Conservation (phyloP, 768 basidiomycete species). For the Lentinula detonsa region DNA sequence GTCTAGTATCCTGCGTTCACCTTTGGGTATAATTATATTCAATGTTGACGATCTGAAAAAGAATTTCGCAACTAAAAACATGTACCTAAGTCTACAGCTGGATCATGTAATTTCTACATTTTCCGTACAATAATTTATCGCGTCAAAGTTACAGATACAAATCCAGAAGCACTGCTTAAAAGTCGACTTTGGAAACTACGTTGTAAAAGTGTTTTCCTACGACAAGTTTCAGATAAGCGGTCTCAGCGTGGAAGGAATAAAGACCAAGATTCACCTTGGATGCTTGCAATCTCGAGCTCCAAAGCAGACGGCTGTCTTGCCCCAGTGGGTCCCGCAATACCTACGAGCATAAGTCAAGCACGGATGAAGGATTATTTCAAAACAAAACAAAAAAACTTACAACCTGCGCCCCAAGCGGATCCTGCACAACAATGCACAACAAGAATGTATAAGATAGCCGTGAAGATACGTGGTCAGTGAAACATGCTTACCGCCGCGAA, state of each 20-base stretch:
- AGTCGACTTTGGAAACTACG: neutral
- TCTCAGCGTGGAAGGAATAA: neutral
- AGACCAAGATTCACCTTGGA: neutral
- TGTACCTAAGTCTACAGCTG: no score
- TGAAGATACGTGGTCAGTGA: neutral
- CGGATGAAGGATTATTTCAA: neutral
- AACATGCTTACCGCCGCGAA: constrained; percentile 48
- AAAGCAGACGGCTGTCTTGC: constrained; percentile 53
- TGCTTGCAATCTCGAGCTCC: constrained; percentile 27
- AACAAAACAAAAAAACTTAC: neutral
- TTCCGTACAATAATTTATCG: no score
- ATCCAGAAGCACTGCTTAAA: neutral
- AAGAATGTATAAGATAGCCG: neutral
- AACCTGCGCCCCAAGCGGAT: neutral
- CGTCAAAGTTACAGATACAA: no score
- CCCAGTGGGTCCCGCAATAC: constrained; percentile 48
- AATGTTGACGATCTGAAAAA: no score
- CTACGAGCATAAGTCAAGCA: constrained; percentile 29
- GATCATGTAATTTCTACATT: no score
- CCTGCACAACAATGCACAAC: neutral
- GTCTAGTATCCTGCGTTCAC: no score
- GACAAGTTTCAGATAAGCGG: neutral
- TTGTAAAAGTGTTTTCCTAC: neutral
- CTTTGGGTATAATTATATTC: no score
- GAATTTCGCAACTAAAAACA: no score